These are phyloP conservation scores for Sambucus nigra DNA, from an alignment of 129 eudicot species.

Conservation along the genomic window DNA sequence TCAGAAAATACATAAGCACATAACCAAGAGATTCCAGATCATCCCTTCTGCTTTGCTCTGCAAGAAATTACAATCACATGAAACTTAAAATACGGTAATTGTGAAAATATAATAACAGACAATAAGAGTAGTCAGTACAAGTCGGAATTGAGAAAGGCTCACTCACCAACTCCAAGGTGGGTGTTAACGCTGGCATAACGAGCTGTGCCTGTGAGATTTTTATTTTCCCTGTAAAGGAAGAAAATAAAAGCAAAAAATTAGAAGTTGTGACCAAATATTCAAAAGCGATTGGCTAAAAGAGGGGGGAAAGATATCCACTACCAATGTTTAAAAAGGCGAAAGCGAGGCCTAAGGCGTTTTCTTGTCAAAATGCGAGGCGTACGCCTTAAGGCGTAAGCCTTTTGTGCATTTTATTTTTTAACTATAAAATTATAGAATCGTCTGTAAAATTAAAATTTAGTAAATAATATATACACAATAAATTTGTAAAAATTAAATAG, in stretches of 20 bases:
- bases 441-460: too few relatives aligned
- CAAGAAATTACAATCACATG: conserved; percentile 1
- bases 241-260: conserved; percentile 8
- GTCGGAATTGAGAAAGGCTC: background rate
- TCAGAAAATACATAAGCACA: conserved; percentile 77
- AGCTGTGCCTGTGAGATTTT: conserved; percentile 87
- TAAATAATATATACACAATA: too few relatives aligned
- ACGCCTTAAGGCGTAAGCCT: too few relatives aligned
- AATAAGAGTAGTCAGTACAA: too few relatives aligned
- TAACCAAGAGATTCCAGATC: conserved; percentile 89
- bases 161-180: conserved; percentile 77
- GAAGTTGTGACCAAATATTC: background rate
- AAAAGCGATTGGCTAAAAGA: background rate
- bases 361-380: too few relatives aligned
- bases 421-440: too few relatives aligned
- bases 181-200: conserved; percentile 85
- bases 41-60: conserved; percentile 91
- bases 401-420: too few relatives aligned
- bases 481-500: too few relatives aligned
- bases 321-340: too few relatives aligned
- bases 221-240: conserved; percentile 94
- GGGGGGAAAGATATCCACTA: background rate
- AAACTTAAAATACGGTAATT: background rate
- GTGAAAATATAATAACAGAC: background rate
- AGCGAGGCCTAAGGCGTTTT: too few relatives aligned